Percentiles rank a stretch among this genome's conserved stretches.
Evolutionary conservation across 495 filamentous ascomycete genomes (phyloP).

Genomic region (Penicillium silybi): DNA sequence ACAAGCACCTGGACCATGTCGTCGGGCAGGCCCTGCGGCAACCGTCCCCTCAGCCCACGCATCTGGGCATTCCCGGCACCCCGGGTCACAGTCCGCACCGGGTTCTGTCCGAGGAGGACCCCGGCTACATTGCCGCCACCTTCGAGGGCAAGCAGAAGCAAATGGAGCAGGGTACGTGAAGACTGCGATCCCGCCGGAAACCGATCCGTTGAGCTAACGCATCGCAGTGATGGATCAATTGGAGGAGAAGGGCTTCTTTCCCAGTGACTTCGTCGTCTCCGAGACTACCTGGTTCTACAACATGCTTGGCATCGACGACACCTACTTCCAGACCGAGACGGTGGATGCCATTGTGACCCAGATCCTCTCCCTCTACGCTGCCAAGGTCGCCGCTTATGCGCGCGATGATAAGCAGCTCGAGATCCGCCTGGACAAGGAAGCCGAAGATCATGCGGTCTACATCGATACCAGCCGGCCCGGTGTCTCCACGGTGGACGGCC

Average conservation of each 20-base stretch:
- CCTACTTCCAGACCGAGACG: constrained; percentile 94
- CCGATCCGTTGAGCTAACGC: constrained; percentile 5
- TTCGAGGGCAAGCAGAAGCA: constrained; percentile 93
- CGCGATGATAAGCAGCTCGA: constrained; percentile 91
- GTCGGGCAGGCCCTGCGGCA: constrained; percentile 55
- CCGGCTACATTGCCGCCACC: constrained; percentile 91
- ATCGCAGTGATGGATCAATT: constrained; percentile 64
- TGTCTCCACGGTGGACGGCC: constrained; percentile 66
- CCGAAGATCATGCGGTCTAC: constrained; percentile 91
- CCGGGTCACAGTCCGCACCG: constrained; percentile 37
- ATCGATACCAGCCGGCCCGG: constrained; percentile 96
- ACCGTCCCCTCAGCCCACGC: constrained; percentile 89
- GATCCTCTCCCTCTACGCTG: constrained; percentile 93
- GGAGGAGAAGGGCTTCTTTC: constrained; percentile 82
- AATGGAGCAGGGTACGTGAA: constrained; percentile 74
- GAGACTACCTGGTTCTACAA: constrained; percentile 97
- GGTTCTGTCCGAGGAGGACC: constrained; percentile 81
- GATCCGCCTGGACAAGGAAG: constrained; percentile 93
- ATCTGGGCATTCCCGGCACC: constrained; percentile 71
- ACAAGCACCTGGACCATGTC: constrained; percentile 62
- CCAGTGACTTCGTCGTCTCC: constrained; percentile 71
- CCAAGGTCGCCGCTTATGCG: constrained; percentile 92
- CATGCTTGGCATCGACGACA: constrained; percentile 94
- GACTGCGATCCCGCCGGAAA: no score
- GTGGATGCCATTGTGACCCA: constrained; percentile 86